phyloP scores from a whole-genome alignment of 2,329 filamentous ascomycete species.

The Ustulina deusta region DNA sequence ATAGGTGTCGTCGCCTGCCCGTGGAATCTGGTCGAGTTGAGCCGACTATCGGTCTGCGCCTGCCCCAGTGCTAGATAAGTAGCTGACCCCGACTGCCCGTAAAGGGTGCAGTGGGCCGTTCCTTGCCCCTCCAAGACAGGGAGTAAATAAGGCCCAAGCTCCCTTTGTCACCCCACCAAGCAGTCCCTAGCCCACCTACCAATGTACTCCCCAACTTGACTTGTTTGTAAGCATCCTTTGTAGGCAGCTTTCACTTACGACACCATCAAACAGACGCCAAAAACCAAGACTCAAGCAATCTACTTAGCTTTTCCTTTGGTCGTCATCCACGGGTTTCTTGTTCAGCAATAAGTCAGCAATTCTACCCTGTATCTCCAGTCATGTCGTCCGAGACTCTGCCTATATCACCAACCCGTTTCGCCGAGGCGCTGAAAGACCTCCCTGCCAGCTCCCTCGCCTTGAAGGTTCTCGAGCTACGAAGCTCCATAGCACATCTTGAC shows the following conservation, averaged over 20 bases:
- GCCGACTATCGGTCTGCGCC: slow-evolving; percentile 23
- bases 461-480: slow-evolving; percentile 81
- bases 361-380: slow-evolving; percentile 23
- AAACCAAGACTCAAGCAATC: background rate
- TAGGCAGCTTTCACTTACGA: slow-evolving; percentile 46
- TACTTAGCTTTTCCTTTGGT: background rate
- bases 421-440: slow-evolving; percentile 74
- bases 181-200: no score
- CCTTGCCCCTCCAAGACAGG: slow-evolving; percentile 29
- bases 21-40: slow-evolving; percentile 12
- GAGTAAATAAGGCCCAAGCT: slow-evolving; percentile 38
- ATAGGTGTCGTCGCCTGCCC: background rate
- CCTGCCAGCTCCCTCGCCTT: slow-evolving; percentile 75
- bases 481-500: slow-evolving; percentile 78
- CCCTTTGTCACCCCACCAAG: slow-evolving; percentile 33
- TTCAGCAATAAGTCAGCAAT: background rate
- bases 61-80: background rate
- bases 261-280: slow-evolving; percentile 29
- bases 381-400: slow-evolving; percentile 74
- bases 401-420: slow-evolving; percentile 73
- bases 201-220: background rate
- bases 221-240: slow-evolving; percentile 16
- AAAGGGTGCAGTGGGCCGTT: no score
- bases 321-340: background rate
- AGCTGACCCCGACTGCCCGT: no score